Conservation (phyloP, 495 filamentous ascomycete species). For the Penicillium flavigenum region DNA sequence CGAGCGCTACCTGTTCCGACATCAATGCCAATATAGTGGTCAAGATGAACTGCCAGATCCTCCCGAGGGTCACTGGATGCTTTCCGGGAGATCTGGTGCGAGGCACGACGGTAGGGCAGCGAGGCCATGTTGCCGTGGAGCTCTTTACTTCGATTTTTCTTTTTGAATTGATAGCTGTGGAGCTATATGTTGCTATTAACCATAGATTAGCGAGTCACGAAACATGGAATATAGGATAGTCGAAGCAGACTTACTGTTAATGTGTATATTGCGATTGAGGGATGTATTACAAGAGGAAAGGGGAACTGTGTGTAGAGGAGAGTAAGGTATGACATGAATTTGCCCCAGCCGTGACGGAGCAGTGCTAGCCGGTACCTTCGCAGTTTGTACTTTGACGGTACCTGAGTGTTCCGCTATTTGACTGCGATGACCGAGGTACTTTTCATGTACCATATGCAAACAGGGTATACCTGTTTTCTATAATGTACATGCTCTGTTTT, state of each 20-base stretch:
- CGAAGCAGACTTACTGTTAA: background rate
- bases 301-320: background rate
- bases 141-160: constrained; percentile 1
- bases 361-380: background rate
- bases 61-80: constrained; percentile 57
- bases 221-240: background rate
- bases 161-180: background rate
- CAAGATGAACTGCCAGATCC: constrained; percentile 52
- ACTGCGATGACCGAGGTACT: background rate
- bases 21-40: constrained; percentile 88
- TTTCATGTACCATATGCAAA: background rate
- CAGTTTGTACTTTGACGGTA: background rate
- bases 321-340: background rate
- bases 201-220: background rate
- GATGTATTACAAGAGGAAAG: background rate
- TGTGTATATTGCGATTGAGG: background rate
- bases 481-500: too few relatives aligned
- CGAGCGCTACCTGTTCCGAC: constrained; percentile 94
- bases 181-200: background rate
- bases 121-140: constrained; percentile 28
- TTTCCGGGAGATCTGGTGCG: constrained; percentile 47
- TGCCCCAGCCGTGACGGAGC: background rate
- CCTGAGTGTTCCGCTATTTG: background rate
- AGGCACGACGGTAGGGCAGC: constrained; percentile 35
- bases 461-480: background rate